Evolutionary conservation across 2,329 filamentous ascomycete species (phyloP).

Genomic region (Ceratocystis cubensis): DNA sequence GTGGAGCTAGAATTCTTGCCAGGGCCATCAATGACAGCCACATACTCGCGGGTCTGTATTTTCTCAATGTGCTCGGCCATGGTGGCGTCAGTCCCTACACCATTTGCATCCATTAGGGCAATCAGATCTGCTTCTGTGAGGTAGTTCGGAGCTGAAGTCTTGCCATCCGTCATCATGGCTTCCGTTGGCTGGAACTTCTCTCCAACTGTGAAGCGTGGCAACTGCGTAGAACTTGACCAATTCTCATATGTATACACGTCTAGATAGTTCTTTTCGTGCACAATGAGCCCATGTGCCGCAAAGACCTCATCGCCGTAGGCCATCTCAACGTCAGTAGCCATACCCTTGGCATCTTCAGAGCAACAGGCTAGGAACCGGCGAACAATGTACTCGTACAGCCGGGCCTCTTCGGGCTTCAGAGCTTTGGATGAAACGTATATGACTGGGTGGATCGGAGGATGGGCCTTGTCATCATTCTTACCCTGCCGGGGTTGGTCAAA

Average conservation of each 20-base stretch:
- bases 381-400: conserved; percentile 84
- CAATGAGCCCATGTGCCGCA: conserved; percentile 67
- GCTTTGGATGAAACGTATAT: conserved; percentile 62
- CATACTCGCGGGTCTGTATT: conserved; percentile 83
- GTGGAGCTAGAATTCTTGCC: conserved; percentile 26
- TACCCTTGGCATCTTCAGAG: conserved; percentile 81
- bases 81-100: conserved; percentile 94
- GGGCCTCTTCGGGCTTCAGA: conserved; percentile 52
- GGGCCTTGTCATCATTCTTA: conserved; percentile 86
- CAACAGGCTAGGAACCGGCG: conserved; percentile 91
- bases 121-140: conserved; percentile 93
- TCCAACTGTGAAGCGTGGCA: conserved; percentile 66
- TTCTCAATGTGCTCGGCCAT: conserved; percentile 98
- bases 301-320: conserved; percentile 75
- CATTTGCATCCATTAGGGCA: conserved; percentile 94
- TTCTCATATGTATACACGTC: conserved; percentile 95
- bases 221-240: conserved; percentile 75
- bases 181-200: conserved; percentile 81
- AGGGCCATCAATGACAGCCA: conserved; percentile 46
- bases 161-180: conserved; percentile 80
- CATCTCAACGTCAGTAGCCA: conserved; percentile 74
- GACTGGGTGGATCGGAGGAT: conserved; percentile 93
- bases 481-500: conserved; percentile 76
- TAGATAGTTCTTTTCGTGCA: conserved; percentile 81
- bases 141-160: conserved; percentile 72